phyloP scores from a whole-genome alignment of 352 stramenopile genomes.

The Phytopythium aichiense region DNA sequence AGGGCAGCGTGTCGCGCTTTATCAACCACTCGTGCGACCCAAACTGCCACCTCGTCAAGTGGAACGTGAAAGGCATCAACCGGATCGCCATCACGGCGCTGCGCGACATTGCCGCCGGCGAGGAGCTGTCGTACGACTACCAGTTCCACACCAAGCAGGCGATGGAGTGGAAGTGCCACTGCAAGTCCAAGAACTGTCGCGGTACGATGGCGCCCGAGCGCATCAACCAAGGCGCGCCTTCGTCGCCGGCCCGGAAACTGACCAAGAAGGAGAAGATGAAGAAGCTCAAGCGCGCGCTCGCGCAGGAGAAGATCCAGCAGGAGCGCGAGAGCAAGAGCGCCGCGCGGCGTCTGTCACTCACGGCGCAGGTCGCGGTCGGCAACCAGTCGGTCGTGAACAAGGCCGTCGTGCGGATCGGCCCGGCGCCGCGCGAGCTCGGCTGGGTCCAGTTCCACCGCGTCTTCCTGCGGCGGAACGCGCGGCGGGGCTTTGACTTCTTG shows the following conservation, averaged over 20 bases:
- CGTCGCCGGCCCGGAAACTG: slow-evolving; percentile 48
- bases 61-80: slow-evolving; percentile 91
- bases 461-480: slow-evolving; percentile 61
- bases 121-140: slow-evolving; percentile 95
- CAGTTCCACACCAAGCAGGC: slow-evolving; percentile 89
- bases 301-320: slow-evolving; percentile 61
- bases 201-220: slow-evolving; percentile 86
- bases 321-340: slow-evolving; percentile 66
- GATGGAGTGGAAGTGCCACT: slow-evolving; percentile 87
- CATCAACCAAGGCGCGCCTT: slow-evolving; percentile 35
- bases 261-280: slow-evolving; percentile 79
- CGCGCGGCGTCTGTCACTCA: slow-evolving; percentile 55
- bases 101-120: slow-evolving; percentile 83
- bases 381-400: slow-evolving; percentile 43
- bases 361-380: slow-evolving; percentile 50
- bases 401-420: slow-evolving; percentile 54
- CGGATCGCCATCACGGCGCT: slow-evolving; percentile 92
- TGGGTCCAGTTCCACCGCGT: slow-evolving; percentile 48
- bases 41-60: slow-evolving; percentile 94
- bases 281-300: slow-evolving; percentile 60
- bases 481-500: slow-evolving; percentile 69
- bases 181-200: slow-evolving; percentile 71
- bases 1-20: slow-evolving; percentile 93
- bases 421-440: slow-evolving; percentile 47
- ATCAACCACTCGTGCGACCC: slow-evolving; percentile 98